Conservation (phyloP, 257 asterid genomes). For the Nicotiana tabacum region DNA sequence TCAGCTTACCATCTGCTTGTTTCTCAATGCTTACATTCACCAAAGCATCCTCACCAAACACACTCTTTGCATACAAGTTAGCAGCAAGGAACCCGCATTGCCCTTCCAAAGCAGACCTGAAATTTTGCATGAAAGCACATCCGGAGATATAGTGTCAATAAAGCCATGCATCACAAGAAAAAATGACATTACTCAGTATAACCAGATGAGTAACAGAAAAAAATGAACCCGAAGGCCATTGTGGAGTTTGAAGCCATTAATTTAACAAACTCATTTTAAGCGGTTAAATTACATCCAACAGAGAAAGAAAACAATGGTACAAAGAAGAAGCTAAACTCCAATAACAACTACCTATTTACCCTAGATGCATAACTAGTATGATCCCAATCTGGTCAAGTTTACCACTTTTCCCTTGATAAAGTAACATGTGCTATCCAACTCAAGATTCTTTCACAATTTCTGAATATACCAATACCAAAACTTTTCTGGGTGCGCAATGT, state of each 20-base stretch:
- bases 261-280: background rate
- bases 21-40: constrained; percentile 94
- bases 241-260: background rate
- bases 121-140: constrained; percentile 12
- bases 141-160: background rate
- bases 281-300: background rate
- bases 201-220: background rate
- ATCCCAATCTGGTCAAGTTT: background rate
- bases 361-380: background rate
- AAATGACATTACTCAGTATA: background rate
- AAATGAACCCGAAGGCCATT: background rate
- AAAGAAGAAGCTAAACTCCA: background rate
- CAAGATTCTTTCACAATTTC: background rate
- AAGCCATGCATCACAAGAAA: background rate
- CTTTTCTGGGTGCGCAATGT: background rate
- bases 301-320: background rate
- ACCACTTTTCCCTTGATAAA: background rate
- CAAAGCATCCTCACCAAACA: constrained; percentile 96
- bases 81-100: constrained; percentile 98
- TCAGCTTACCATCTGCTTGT: constrained; percentile 79
- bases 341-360: background rate
- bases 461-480: background rate
- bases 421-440: background rate
- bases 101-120: constrained; percentile 95
- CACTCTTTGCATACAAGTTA: constrained; percentile 94